A percentile compares a stretch with the other conserved stretches of the same genome.
These are phyloP conservation scores for Penicillium waksmanii DNA, from an alignment of 495 filamentous ascomycete species.

Conservation along the genomic window DNA sequence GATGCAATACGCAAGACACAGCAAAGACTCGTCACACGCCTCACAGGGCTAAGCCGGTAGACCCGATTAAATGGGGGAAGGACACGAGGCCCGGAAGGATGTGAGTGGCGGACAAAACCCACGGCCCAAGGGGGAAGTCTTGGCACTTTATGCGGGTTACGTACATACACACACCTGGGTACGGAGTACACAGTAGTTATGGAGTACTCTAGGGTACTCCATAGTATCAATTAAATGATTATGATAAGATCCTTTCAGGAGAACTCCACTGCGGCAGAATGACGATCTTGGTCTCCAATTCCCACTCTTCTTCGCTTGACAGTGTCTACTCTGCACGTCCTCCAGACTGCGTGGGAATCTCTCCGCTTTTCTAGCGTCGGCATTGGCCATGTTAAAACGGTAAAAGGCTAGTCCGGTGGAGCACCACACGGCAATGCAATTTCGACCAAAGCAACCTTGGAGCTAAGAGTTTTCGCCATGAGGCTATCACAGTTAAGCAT, in stretches of 20 bases:
- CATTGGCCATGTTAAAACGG: neutral
- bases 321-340: neutral
- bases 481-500: slow-evolving; percentile 6
- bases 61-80: neutral
- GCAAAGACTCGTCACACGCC: neutral
- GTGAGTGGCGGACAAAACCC: slow-evolving; percentile 7
- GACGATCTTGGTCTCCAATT: neutral
- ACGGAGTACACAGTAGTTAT: too few species aligned
- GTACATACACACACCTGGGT: too few species aligned
- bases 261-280: neutral
- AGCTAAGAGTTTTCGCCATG: neutral
- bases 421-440: neutral
- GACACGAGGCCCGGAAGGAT: slow-evolving; percentile 5
- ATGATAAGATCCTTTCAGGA: slow-evolving; percentile 3
- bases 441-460: neutral
- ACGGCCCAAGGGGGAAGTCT: slow-evolving; percentile 9
- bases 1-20: neutral
- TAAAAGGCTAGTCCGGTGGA: slow-evolving; percentile 2
- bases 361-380: slow-evolving; percentile 3
- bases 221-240: neutral
- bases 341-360: too few species aligned
- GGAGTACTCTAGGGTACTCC: too few species aligned
- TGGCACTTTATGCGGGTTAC: slow-evolving; percentile 11
- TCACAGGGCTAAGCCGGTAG: slow-evolving; percentile 1
- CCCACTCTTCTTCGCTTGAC: neutral